Evolutionary conservation across 768 basidiomycete species (phyloP).

Genomic region (Xerocomus spinulosus): DNA sequence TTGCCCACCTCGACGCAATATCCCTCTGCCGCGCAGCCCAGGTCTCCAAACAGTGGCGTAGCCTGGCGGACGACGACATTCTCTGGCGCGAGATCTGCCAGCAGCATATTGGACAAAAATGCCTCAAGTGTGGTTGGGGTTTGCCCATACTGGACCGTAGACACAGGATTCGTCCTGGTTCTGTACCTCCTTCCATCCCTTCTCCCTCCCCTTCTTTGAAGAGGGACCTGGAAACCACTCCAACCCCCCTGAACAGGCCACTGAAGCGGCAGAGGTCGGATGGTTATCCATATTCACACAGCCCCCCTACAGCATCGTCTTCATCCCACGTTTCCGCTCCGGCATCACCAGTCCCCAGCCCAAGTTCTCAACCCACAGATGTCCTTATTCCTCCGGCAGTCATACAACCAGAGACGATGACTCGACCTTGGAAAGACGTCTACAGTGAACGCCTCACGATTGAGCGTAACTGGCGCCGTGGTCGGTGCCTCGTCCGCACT

Average conservation of each 20-base stretch:
- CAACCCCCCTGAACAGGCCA: slow-evolving; percentile 32
- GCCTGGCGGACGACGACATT: slow-evolving; percentile 89
- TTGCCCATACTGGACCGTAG: slow-evolving; percentile 84
- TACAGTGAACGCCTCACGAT: slow-evolving; percentile 96
- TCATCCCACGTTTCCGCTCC: slow-evolving; percentile 16
- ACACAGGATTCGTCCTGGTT: slow-evolving; percentile 41
- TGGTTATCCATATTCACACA: background rate
- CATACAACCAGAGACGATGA: slow-evolving; percentile 38
- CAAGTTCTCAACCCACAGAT: slow-evolving; percentile 7
- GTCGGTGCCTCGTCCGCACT: slow-evolving; percentile 78
- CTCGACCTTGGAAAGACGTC: slow-evolving; percentile 96
- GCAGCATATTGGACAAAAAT: slow-evolving; percentile 97
- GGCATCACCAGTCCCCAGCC: slow-evolving; percentile 2
- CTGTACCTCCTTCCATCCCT: slow-evolving; percentile 36
- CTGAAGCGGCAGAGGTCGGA: slow-evolving; percentile 47
- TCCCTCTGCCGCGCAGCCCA: slow-evolving; percentile 93
- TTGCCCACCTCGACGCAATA: slow-evolving; percentile 85
- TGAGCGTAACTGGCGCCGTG: slow-evolving; percentile 96
- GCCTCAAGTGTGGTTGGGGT: slow-evolving; percentile 96
- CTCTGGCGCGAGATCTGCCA: slow-evolving; percentile 97
- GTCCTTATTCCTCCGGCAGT: slow-evolving; percentile 32
- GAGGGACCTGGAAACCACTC: slow-evolving; percentile 35
- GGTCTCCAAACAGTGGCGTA: slow-evolving; percentile 79
- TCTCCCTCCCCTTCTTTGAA: slow-evolving; percentile 31
- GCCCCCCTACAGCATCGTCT: background rate